Conservation (phyloP, 345 rosid genomes). For the Rhodamnia argentea region DNA sequence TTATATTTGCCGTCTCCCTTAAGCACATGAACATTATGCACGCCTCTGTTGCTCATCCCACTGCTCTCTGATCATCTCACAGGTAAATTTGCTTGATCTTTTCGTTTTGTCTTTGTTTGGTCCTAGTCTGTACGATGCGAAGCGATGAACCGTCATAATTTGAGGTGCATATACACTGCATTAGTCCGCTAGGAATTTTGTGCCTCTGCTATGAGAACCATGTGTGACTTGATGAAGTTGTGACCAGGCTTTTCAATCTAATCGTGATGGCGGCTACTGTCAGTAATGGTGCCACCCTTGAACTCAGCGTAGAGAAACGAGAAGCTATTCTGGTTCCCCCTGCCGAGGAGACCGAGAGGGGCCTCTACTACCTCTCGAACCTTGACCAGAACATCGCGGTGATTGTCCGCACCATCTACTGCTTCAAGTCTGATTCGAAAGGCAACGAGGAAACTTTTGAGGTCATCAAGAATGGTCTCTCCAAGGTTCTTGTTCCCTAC, state of each 20-base stretch:
- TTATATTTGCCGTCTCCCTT: background rate
- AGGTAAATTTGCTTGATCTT: background rate
- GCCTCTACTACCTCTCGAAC: constrained; percentile 62
- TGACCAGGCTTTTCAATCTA: background rate
- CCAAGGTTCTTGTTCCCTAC: constrained; percentile 61
- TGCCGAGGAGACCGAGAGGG: constrained; percentile 50
- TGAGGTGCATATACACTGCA: background rate
- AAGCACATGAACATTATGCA: background rate
- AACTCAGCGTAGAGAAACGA: constrained; percentile 27
- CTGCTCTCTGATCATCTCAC: background rate
- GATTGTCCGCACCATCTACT: constrained; percentile 65
- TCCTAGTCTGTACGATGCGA: background rate
- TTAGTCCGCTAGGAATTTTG: background rate
- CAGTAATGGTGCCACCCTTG: constrained; percentile 2
- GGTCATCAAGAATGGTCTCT: constrained; percentile 49
- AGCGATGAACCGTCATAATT: background rate
- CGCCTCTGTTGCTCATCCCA: background rate
- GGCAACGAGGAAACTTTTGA: constrained; percentile 59
- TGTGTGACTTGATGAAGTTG: background rate
- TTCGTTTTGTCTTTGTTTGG: background rate
- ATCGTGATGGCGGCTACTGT: background rate
- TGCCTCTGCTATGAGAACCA: background rate
- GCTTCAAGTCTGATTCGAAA: constrained; percentile 52
- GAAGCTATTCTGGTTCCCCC: constrained; percentile 34
- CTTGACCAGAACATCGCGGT: constrained; percentile 91